Conservation (phyloP, 257 asterid genomes). For the Salvia miltiorrhiza region DNA sequence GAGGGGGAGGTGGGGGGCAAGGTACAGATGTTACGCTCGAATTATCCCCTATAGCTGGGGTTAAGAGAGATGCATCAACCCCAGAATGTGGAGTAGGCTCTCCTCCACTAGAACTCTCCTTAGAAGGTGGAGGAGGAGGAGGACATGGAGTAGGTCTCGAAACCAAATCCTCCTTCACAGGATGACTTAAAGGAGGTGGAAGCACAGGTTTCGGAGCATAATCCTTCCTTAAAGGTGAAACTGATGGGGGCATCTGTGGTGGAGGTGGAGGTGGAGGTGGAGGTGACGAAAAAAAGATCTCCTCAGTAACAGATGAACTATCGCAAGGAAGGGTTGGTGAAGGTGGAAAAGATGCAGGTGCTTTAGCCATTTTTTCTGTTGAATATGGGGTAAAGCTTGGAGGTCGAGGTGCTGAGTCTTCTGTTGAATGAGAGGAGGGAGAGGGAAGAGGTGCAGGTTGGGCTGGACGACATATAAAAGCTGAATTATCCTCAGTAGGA, state of each 20-base stretch:
- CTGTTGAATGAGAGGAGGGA: constrained; percentile 30
- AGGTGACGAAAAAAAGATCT: constrained; percentile 11
- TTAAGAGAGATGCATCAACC: constrained; percentile 17
- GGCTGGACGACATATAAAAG: constrained; percentile 15
- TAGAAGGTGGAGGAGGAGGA: constrained; percentile 27
- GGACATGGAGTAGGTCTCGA: constrained; percentile 19
- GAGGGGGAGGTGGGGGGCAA: constrained; percentile 37
- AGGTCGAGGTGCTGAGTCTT: constrained; percentile 18
- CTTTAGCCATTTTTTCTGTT: constrained; percentile 11
- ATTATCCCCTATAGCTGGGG: constrained; percentile 29
- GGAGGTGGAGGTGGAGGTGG: background rate
- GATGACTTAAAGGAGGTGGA: constrained; percentile 24
- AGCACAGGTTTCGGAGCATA: constrained; percentile 23
- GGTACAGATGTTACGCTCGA: constrained; percentile 21
- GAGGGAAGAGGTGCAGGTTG: constrained; percentile 26
- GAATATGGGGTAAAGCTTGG: constrained; percentile 20
- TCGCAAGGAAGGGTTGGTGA: constrained; percentile 10
- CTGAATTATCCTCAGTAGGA: constrained; percentile 15
- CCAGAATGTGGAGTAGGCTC: constrained; percentile 23
- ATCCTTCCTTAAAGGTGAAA: constrained; percentile 29
- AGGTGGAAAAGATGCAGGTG: constrained; percentile 19
- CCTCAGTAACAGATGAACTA: constrained; percentile 7
- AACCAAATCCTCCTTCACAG: constrained; percentile 30
- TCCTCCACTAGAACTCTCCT: constrained; percentile 14
- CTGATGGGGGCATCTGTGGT: constrained; percentile 10